Evolutionary conservation across 768 basidiomycete species (phyloP), one percentile per base, ranked within the genome.

Genomic region (Terana coerulea): DNA sequence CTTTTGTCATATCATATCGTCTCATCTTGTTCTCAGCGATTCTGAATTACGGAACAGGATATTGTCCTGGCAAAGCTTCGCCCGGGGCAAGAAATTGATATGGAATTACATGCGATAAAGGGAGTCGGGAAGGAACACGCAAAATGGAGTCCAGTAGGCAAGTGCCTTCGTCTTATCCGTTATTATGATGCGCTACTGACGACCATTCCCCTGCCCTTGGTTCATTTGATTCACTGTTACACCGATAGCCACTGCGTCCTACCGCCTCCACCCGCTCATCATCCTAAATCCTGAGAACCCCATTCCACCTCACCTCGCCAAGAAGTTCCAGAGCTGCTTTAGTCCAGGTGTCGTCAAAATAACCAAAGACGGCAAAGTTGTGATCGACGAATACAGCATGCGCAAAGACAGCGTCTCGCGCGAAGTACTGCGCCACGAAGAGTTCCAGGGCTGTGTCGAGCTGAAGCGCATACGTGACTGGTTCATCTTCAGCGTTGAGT

Each of bases 191-290:
- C 46, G 12, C 30, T 35, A n/a, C 9, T 17, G 19, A 15, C 7
- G 28, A 14, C 15, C 33, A 35, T 9, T 22, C 19, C 11, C 36
- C 22, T 9, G 24, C 19, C n/a, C n/a, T n/a, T n/a, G n/a, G n/a
- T n/a, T n/a, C n/a, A n/a, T n/a, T n/a, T n/a, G 22, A 34, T 35
- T 54, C 19, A 14, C 24, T 7, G 37, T 8, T 26, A n/a, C n/a
- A n/a, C 47, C n/a, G n/a, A n/a, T n/a, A 94, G 95, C 95, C 3
- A 98, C 95, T 6, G 95, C 97, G 2, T 91, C 94, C 0, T 99
- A 98, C 65, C 88, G 97, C 44, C 77, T 97, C 5, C 79, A 97
- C 26, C 97, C 97, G 0, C 76, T 88, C 57, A 88, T 99, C 65
- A 66, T 75, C 43, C 71, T 87, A 55, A 79, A 80, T 61, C 83